Evolutionary conservation across 768 basidiomycete species (phyloP).

Genomic region (Hebeloma cylindrosporum): DNA sequence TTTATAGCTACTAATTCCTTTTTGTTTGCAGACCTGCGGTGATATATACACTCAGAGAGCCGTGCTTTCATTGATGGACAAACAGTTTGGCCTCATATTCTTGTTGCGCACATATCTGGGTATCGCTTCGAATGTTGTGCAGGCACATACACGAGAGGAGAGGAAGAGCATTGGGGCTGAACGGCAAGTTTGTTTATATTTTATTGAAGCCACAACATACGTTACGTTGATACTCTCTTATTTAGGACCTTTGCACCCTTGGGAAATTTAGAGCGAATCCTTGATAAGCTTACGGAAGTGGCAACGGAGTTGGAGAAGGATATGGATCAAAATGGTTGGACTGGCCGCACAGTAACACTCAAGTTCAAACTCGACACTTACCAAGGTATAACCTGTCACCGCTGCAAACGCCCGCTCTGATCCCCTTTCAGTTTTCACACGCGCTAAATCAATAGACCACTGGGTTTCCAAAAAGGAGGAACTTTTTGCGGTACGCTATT

Average conservation of each 20-base stretch:
- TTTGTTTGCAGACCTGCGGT: conserved; percentile 68
- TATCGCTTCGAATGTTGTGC: conserved; percentile 79
- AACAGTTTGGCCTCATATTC: conserved; percentile 76
- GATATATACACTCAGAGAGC: conserved; percentile 82
- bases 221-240: background rate
- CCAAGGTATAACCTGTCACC: conserved; percentile 50
- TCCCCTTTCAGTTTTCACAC: conserved; percentile 68
- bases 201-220: conserved; percentile 1
- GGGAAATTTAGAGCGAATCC: conserved; percentile 60
- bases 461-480: conserved; percentile 83
- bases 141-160: conserved; percentile 74
- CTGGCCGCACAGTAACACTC: conserved; percentile 85
- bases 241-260: conserved; percentile 76
- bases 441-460: conserved; percentile 76
- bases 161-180: conserved; percentile 93
- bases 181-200: conserved; percentile 42
- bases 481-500: conserved; percentile 60
- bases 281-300: conserved; percentile 78
- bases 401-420: background rate
- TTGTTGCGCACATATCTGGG: conserved; percentile 84
- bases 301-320: conserved; percentile 81
- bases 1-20: conserved; percentile 2
- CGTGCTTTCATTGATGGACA: conserved; percentile 78
- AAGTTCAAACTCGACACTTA: conserved; percentile 93
- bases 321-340: conserved; percentile 77